phyloP scores from a whole-genome alignment of 352 stramenopile genomes.

The Phytophthora citricola region DNA sequence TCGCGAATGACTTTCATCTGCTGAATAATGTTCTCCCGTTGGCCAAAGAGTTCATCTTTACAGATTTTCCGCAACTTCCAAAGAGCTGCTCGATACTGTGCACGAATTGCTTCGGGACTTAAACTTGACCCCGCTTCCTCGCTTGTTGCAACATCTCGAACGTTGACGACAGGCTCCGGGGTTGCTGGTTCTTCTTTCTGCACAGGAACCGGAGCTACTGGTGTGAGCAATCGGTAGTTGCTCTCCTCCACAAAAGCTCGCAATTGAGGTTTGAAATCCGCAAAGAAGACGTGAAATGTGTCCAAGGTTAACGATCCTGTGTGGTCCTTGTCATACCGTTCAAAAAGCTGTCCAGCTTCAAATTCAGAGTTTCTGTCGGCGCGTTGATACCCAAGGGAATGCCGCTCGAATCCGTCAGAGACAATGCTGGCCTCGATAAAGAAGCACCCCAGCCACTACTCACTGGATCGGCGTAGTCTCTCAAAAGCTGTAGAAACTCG shows the following conservation, averaged over 20 bases:
- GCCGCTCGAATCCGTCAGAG: conserved; percentile 67
- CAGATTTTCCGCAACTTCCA: conserved; percentile 71
- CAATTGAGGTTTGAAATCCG: conserved; percentile 74
- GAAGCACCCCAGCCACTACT: conserved; percentile 8
- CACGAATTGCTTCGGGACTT: conserved; percentile 24
- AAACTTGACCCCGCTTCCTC: conserved; percentile 1
- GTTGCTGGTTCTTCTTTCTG: conserved; percentile 24
- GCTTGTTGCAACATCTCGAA: conserved; percentile 9
- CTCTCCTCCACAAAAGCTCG: conserved; percentile 71
- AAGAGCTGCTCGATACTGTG: conserved; percentile 50
- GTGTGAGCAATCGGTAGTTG: conserved; percentile 34
- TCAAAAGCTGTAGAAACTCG: conserved; percentile 77
- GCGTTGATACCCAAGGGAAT: conserved; percentile 76
- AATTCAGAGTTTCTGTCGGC: conserved; percentile 84
- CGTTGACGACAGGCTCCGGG: not conserved
- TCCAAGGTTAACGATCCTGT: conserved; percentile 65
- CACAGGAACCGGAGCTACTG: conserved; percentile 11
- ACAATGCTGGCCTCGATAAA: conserved; percentile 48
- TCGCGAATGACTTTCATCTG: conserved; percentile 40
- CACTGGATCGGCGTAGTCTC: conserved; percentile 62
- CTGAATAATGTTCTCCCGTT: conserved; percentile 50
- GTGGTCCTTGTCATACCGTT: conserved; percentile 76
- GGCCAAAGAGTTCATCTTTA: conserved; percentile 58
- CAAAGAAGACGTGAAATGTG: conserved; percentile 76
- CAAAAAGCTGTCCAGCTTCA: conserved; percentile 85